A percentile compares a stretch with the other conserved stretches of the same genome.
phyloP scores from a whole-genome alignment of 2,329 filamentous ascomycete species.

The Metarhizium album region DNA sequence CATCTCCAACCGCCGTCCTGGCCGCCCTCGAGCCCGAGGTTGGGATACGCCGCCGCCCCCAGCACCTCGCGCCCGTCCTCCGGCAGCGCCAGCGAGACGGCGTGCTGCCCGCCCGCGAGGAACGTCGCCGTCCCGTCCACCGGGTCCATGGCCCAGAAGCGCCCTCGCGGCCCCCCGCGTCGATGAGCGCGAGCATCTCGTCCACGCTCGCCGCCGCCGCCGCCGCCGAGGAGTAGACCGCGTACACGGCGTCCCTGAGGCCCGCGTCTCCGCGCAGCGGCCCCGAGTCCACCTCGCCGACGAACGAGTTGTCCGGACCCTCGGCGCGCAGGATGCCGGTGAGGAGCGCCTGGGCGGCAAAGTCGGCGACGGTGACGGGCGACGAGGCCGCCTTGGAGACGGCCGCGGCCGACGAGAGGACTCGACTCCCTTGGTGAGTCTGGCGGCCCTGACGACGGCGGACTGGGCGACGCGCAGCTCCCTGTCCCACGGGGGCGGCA shows the following conservation, averaged over 20 bases:
- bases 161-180: slow-evolving; percentile 37
- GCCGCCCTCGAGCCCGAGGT: slow-evolving; percentile 29
- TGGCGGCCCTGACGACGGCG: slow-evolving; percentile 43
- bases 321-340: slow-evolving; percentile 42
- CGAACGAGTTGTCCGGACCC: slow-evolving; percentile 45
- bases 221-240: slow-evolving; percentile 29
- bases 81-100: slow-evolving; percentile 47
- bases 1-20: slow-evolving; percentile 8
- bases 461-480: slow-evolving; percentile 26
- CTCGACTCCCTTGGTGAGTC: slow-evolving; percentile 40
- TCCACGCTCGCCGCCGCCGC: slow-evolving; percentile 21
- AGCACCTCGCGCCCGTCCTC: slow-evolving; percentile 46
- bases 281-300: slow-evolving; percentile 50
- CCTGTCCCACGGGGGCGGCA: slow-evolving; percentile 12
- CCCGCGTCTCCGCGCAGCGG: slow-evolving; percentile 36
- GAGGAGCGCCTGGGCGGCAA: slow-evolving; percentile 51
- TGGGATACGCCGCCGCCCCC: slow-evolving; percentile 52
- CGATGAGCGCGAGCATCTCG: slow-evolving; percentile 52
- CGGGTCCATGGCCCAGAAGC: slow-evolving; percentile 53
- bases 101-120: slow-evolving; percentile 50
- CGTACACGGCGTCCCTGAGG: slow-evolving; percentile 43
- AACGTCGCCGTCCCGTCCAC: slow-evolving; percentile 55
- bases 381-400: slow-evolving; percentile 47
- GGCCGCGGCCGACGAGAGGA: slow-evolving; percentile 31
- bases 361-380: slow-evolving; percentile 54